Conservation (phyloP, 2,329 filamentous ascomycete genomes). For the Orbilia oligospora region DNA sequence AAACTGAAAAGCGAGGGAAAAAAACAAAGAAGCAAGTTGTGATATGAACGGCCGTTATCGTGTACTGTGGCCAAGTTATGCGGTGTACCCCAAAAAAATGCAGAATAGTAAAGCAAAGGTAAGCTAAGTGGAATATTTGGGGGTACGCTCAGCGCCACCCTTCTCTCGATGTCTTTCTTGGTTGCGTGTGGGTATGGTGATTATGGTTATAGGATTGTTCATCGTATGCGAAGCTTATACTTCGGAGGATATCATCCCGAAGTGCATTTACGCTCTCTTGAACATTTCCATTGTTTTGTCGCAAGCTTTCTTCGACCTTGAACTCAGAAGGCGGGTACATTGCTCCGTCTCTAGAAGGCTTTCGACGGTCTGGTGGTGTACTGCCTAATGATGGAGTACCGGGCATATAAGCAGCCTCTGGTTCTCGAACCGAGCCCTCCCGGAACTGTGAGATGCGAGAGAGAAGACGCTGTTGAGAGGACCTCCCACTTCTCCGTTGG, state of each 20-base stretch:
- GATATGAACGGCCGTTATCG: conserved; percentile 19
- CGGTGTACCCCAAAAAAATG: not conserved
- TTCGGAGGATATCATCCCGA: conserved; percentile 52
- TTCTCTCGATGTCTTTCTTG: conserved; percentile 45
- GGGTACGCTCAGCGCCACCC: conserved; percentile 54
- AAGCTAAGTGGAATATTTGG: not conserved
- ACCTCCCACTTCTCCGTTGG: conserved; percentile 40
- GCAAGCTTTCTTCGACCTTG: conserved; percentile 57
- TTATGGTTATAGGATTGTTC: conserved; percentile 54
- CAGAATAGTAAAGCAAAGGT: not conserved
- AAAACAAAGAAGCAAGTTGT: not conserved
- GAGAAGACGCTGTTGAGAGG: conserved; percentile 44
- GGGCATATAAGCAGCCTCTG: conserved; percentile 20
- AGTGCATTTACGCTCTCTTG: conserved; percentile 55
- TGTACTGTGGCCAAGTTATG: conserved; percentile 19
- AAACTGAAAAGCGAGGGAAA: not conserved
- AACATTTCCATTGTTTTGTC: conserved; percentile 56
- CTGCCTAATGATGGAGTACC: conserved; percentile 10
- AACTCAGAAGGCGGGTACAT: conserved; percentile 58
- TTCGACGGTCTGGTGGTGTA: conserved; percentile 26
- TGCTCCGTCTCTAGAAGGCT: conserved; percentile 35
- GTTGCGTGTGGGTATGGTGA: conserved; percentile 49
- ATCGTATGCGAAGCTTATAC: conserved; percentile 58
- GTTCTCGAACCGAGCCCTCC: conserved; percentile 37
- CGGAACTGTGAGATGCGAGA: conserved; percentile 43